A percentile compares a stretch with the other conserved stretches of the same genome.
phyloP scores from a whole-genome alignment of 345 rosid genomes.

The Eucalyptus sp. region DNA sequence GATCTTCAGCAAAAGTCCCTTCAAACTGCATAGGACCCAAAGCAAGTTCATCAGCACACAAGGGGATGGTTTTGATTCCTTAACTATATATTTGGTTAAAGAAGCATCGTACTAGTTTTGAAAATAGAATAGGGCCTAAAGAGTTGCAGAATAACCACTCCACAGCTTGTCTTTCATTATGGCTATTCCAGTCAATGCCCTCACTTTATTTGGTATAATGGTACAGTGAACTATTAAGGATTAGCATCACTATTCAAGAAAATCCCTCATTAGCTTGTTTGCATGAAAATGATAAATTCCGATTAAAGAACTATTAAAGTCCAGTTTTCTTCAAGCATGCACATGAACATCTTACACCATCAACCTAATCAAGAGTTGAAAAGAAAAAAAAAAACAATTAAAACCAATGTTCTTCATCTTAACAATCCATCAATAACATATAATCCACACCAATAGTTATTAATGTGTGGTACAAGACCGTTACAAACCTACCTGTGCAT shows the following conservation, averaged over 20 bases:
- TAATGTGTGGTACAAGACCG: not conserved
- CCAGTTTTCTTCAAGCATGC: not conserved
- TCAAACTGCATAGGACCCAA: conserved; percentile 45
- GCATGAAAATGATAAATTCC: not conserved
- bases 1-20: conserved; percentile 31
- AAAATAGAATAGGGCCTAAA: not conserved
- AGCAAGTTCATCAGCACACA: not conserved
- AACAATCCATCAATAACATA: not conserved
- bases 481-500: not conserved
- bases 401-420: not conserved
- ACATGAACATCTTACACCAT: not conserved
- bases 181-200: not conserved
- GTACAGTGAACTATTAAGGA: not conserved
- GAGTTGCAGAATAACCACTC: not conserved
- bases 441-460: not conserved
- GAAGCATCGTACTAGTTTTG: not conserved
- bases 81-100: not conserved
- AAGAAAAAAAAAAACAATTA: not conserved
- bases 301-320: not conserved
- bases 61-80: not conserved
- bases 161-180: not conserved
- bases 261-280: not conserved
- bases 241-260: not conserved
- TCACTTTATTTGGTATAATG: not conserved
- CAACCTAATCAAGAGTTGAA: not conserved